phyloP scores from a whole-genome alignment of 2,329 filamentous ascomycete genomes.

The Penicillium olsonii region DNA sequence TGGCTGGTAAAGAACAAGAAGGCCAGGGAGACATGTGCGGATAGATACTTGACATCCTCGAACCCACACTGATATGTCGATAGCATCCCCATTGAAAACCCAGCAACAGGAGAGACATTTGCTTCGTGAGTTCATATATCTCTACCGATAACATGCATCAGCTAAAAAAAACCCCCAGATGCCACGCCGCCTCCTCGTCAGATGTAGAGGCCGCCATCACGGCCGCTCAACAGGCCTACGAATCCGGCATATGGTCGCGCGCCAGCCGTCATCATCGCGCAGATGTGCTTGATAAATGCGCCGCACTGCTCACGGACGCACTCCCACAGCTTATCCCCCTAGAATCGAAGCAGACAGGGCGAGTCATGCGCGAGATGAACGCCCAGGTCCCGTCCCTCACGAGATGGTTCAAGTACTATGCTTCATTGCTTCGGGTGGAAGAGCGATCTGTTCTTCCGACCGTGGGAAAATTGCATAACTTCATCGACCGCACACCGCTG shows the following conservation, averaged over 20 bases:
- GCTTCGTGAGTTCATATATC: constrained; percentile 12
- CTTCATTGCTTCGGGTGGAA: constrained; percentile 65
- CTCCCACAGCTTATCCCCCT: constrained; percentile 61
- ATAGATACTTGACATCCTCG: not conserved
- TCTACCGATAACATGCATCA: rapidly evolving
- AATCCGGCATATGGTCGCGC: constrained; percentile 22
- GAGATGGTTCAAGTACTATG: constrained; percentile 71
- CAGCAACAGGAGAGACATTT: constrained; percentile 21
- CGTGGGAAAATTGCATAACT: constrained; percentile 42
- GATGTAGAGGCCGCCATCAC: constrained; percentile 17
- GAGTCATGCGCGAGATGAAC: constrained; percentile 68
- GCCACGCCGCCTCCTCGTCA: constrained; percentile 17
- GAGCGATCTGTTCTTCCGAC: constrained; percentile 68
- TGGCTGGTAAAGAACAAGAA: constrained; percentile 16
- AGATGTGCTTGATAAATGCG: constrained; percentile 24
- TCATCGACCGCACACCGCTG: constrained; percentile 37
- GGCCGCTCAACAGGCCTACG: constrained; percentile 14
- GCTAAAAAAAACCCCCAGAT: constrained; percentile 15
- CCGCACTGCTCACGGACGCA: constrained; percentile 12
- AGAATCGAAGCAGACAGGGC: constrained; percentile 69
- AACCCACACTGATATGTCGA: not conserved
- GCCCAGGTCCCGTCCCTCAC: constrained; percentile 63
- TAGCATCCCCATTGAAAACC: constrained; percentile 22
- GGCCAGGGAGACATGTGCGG: constrained; percentile 13
- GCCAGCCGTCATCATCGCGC: constrained; percentile 22